Base-by-base conservation (phyloP, 768 basidiomycete species). In the Psilocybe cyanescens region DNA sequence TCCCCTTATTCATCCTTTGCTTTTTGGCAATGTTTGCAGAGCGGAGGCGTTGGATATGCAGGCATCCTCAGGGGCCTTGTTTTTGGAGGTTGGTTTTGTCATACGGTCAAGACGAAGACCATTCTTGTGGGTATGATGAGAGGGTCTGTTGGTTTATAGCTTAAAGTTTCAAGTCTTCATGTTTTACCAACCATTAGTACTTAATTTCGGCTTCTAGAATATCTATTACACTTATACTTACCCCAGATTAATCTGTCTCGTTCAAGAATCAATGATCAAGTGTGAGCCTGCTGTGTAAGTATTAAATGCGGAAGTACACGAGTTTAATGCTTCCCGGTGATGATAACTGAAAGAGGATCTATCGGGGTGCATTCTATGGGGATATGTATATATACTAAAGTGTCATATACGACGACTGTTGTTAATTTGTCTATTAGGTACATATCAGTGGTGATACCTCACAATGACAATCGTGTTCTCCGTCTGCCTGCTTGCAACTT, bases 1-100 rank as follows among this genome's bases (percentile, higher is more conserved):
- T 7, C 16, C 45, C 8, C 16, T 4, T 54, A 48, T 45, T 4
- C 5, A 33, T 30, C 37, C 52, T 53, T 19, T 39, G 2, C 24
- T 24, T 24, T 24, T 24, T 24, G 24, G 24, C 24, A 24, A 24
- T 9, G 5, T 37, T 7, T 45, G 55, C 63, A 79, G 77, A 72
- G 71, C 33, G 68, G 66, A 7, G 81, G 81, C 12, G 79, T 79
- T 0, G 67, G 70, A 37, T 84, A 79, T 63, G 24, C 83, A 11
- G 71, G 74, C 12, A 57, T 83, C 50, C 66, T 81, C 28, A 79
- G 81, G 65, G 82, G 82, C 4, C 71, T 84, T 48, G 72, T 78
- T 4, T 50, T 83, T 3, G 83, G 82, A 2, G 73, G 78, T 62
- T 79, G 79, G 77, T 74, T 78, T 52, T 67, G 75, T 8, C 65